Evolutionary conservation across 176 grass and related monocot species (phyloP), one percentile per base, ranked within the genome.

Genomic region (Chloris gayana): DNA sequence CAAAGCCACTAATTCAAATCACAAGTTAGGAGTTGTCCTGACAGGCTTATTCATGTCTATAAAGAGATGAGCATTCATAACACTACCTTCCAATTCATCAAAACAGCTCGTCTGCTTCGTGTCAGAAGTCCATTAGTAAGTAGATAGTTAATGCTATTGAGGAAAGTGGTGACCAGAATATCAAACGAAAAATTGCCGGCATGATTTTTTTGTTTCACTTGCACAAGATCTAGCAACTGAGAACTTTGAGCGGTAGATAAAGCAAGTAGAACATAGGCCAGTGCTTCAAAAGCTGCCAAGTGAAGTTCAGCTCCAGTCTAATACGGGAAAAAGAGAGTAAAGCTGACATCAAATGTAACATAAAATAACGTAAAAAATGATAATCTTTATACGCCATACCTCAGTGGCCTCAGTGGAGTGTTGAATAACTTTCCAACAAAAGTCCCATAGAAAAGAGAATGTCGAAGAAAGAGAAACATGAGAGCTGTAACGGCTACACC

Each of bases 11-110:
- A 76, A 84, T 83, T 85, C 27, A 89, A 88, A 67, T 44, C 21
- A 82, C 81, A 15, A 77, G 84, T 91, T 76, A 89, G 67, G 33
- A 64, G 33, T 29, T 42, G 38, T 63, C 21, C 47, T 34, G 44
- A 50, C 71, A 69, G 72, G 31, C 1, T 80, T 67, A 33, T 56
- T 35, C 25, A 69, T 74, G 21, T 54, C 32, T 15, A 44, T 27
- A 41, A 71, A 60, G 41, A n/a, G 44, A 57, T 45, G 44, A 15
- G 25, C 44, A 56, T 9, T n/a, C 3, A 19, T 56, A 11, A 37
- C 14, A 19, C 27, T 69, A 97, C 94, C 91, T 98, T 98, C 91
- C 91, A 94, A 73, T 75, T 85, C 85, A 98, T 98, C 63, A 98
- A 76, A 94, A 98, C 92, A 74, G 89, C 89, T 49, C 92, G 83